Base-by-base conservation (phyloP, 257 asterid species). In the Echites panduratus region DNA sequence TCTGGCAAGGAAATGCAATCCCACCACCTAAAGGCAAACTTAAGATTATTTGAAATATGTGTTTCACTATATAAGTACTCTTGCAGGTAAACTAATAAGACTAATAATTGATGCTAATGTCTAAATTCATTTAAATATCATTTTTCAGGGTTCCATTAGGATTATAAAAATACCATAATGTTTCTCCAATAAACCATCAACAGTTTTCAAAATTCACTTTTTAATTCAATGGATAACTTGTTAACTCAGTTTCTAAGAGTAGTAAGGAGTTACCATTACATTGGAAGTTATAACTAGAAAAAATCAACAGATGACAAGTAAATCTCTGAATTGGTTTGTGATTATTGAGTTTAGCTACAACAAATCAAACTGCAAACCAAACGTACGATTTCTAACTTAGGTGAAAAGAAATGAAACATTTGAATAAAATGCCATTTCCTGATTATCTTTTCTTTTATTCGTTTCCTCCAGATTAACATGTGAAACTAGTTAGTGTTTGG, bases 1-100 rank as follows among this genome's bases (percentile, higher is more conserved):
- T 82, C 95, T 3, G 99, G 97, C 73, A 90, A 86, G 67, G 96
- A 88, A 79, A 92, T 79, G 85, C 96, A 89, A 48, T 87, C 97
- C 98, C 98, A 95, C 98, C 99, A 95, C 86, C 98, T 94, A 73
- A 47, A 82, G 70, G 79, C 29, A 70, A 80, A 75, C 70, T 65
- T 27, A 32, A 62, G 54, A 27, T 62, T 66, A 41, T 53, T 9
- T 14, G 53, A 50, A 62, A 20, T 40, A 48, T 70, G 14, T 10
- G 19, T 27, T 20, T 11, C 16, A 13, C 27, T 19, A 6, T 63
- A 9, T 7, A 62, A 35, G 16, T 62, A 43, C 10, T 35, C 22
- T 3, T n/a, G n/a, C 41, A 11, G 8, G 38, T 26, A 62, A 17
- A 19, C 68, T 62, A 7, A 35, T 27, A 59, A 24, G 32, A 59